Evolutionary conservation across 2,329 filamentous ascomycete species (phyloP).

Genomic region (Camillea tinctor): DNA sequence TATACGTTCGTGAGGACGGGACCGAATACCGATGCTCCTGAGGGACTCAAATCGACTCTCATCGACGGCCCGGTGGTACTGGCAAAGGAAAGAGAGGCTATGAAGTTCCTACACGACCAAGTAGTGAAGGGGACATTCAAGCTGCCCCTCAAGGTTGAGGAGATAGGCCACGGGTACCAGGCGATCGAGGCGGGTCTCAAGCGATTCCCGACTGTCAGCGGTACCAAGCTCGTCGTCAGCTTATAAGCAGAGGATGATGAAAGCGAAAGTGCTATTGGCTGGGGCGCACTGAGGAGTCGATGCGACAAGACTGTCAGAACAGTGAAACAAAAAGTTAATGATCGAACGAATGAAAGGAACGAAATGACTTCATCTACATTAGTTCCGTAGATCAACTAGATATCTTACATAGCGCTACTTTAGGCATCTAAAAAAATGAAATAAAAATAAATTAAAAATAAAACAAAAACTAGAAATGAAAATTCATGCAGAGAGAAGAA

Average conservation of each 20-base stretch:
- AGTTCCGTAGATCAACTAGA: no score
- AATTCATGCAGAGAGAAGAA: no score
- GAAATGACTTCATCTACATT: no score
- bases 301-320: no score
- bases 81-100: constrained; percentile 9
- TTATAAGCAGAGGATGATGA: not conserved
- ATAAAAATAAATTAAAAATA: no score
- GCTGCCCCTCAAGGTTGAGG: constrained; percentile 22
- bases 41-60: constrained; percentile 22
- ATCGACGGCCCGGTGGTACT: constrained; percentile 21
- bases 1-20: constrained; percentile 32
- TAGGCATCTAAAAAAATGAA: no score
- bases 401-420: no score
- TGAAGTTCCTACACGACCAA: constrained; percentile 19
- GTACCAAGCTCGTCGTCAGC: constrained; percentile 12
- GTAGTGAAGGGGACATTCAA: constrained; percentile 25
- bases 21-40: constrained; percentile 22
- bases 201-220: constrained; percentile 6
- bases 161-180: constrained; percentile 23
- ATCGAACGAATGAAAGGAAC: no score
- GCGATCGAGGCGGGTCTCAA: constrained; percentile 26
- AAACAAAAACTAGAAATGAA: no score
- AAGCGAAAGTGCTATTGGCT: no score
- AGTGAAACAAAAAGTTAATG: no score
- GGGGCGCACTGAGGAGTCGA: no score